Evolutionary conservation across 1,139 yeast species (phyloP), one percentile per base, ranked within the genome.

Genomic region (Yamadazyma conglobata): DNA sequence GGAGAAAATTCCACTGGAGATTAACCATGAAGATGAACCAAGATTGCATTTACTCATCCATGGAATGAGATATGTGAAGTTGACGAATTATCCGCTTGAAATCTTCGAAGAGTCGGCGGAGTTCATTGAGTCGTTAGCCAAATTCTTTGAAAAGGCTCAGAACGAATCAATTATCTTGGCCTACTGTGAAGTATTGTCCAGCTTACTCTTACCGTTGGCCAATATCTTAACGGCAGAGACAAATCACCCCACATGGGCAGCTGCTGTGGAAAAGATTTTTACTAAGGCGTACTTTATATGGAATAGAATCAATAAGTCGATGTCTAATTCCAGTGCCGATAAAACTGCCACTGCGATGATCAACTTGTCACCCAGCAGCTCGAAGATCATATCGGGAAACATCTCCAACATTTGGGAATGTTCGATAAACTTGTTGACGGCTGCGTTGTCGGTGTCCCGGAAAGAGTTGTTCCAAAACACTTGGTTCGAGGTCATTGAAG

Each of bases 211-310:
- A 25, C 95, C 97, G 0, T 59, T 91, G 24, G 95, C 96, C 0
- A 93, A 87, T 12, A 69, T 76, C 2, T 70, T 89, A 20, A 86
- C 96, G 0, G 98, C 96, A 0, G 99, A 93, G 53, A 88, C 88
- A 1, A 91, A 93, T 48, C 95, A 88, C 54, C 98, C 98, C 3
- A 78, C 84, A 1, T 93, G 98, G 99, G 80, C 82, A 0, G 84
- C 79, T 30, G 93, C 96, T 0, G 73, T 87, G 33, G 74, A 73
- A 19, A 58, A 64, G 12, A 73, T 88, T 3, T 82, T 73, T 50
- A 56, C 70, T 10, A 72, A 72, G 35, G 77, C 82, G 2, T 43
- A 45, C 19, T 47, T 50, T 19, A 54, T 67, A 16, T 66, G 71
- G 71, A 47, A 47, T 25, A 48, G 46, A 27, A 34, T 40, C 7